Evolutionary conservation across 495 filamentous ascomycete genomes (phyloP).

Genomic region (Aspergillus avenaceus): DNA sequence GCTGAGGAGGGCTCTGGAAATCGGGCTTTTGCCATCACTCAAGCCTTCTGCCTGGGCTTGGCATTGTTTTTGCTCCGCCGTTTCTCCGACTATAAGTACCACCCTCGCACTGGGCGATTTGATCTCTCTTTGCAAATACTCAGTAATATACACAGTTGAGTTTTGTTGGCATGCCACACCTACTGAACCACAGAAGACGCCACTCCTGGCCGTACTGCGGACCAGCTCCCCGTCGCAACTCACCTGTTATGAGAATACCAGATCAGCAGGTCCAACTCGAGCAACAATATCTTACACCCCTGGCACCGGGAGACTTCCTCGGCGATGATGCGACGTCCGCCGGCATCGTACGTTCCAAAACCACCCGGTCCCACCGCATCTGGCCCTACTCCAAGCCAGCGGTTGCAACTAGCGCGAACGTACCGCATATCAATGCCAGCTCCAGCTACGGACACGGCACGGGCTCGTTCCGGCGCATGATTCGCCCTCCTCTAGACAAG

Average conservation of each 20-base stretch:
- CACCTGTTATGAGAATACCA: constrained; percentile 9
- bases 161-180: constrained; percentile 20
- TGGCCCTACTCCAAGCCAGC: constrained; percentile 3
- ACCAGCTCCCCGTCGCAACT: constrained; percentile 11
- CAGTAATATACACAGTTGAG: neutral
- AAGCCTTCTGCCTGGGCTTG: constrained; percentile 2
- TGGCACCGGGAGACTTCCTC: constrained; percentile 20
- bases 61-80: neutral
- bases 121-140: neutral
- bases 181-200: constrained; percentile 31
- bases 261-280: constrained; percentile 13
- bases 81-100: neutral
- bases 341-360: constrained; percentile 27
- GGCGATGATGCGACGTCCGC: constrained; percentile 33
- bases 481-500: constrained; percentile 34
- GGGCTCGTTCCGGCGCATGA: constrained; percentile 23
- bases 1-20: constrained; percentile 6
- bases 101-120: neutral
- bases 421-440: neutral
- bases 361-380: constrained; percentile 18
- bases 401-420: constrained; percentile 3
- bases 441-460: neutral
- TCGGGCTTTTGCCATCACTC: neutral
- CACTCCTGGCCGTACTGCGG: constrained; percentile 41
- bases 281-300: constrained; percentile 14